phyloP scores from a whole-genome alignment of 495 filamentous ascomycete species.

The Hypoxylon cercidicola region DNA sequence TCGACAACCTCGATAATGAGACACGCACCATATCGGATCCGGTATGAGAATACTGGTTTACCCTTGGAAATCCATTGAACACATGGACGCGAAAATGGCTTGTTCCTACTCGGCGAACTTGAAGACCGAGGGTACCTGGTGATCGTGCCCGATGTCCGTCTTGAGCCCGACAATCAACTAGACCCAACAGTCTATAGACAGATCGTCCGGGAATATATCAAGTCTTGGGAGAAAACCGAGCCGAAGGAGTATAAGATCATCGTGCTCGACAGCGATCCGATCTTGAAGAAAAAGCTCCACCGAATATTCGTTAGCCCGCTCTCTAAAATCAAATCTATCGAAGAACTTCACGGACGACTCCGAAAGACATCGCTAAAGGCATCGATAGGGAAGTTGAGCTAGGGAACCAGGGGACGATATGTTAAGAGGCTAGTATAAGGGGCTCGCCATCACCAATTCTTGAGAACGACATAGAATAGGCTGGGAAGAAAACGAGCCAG shows the following conservation, averaged over 20 bases:
- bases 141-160: slow-evolving; percentile 4
- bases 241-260: slow-evolving; percentile 8
- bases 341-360: slow-evolving; percentile 16
- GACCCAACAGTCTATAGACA: not conserved
- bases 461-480: not conserved
- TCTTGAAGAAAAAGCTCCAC: not conserved
- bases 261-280: not conserved
- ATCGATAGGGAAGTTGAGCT: slow-evolving; percentile 3
- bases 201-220: not conserved
- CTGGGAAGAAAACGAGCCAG: not conserved
- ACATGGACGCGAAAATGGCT: slow-evolving; percentile 1
- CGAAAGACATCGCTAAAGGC: not conserved
- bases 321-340: not conserved
- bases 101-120: not conserved
- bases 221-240: slow-evolving; percentile 6
- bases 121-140: not conserved
- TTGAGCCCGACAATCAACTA: not conserved
- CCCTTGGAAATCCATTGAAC: not conserved
- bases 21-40: no score
- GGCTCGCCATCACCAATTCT: slow-evolving; percentile 1
- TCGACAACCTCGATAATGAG: no score
- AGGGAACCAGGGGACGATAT: not conserved
- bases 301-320: not conserved
- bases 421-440: slow-evolving; percentile 1
- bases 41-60: not conserved